Percentiles rank a stretch among this genome's conserved stretches.
These are phyloP conservation scores for Adansonia gregorii DNA, from an alignment of 441 rosid genomes.

Conservation along the genomic window DNA sequence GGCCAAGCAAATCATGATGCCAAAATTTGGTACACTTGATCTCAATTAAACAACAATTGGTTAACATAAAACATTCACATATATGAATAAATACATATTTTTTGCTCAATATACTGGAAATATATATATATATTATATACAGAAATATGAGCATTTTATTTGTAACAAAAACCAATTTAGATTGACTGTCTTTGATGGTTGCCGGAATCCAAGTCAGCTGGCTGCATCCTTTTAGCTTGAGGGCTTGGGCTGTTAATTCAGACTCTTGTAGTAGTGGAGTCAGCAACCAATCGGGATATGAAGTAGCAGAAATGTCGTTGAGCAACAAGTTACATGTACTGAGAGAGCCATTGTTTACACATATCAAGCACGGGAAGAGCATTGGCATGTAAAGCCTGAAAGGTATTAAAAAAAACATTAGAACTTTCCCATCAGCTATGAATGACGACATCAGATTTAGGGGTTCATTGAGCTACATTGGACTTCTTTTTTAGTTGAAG, in stretches of 20 bases:
- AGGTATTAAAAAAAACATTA: not conserved
- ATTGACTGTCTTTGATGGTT: not conserved
- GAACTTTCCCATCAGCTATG: not conserved
- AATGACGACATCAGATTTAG: not conserved
- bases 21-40: too few species aligned
- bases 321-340: slow-evolving; percentile 60
- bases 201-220: not conserved
- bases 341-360: slow-evolving; percentile 95
- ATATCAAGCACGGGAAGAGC: slow-evolving; percentile 91
- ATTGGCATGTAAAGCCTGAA: slow-evolving; percentile 89
- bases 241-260: not conserved
- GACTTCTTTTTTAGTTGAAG: not conserved
- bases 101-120: not conserved
- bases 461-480: not conserved
- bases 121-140: not conserved
- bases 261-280: not conserved
- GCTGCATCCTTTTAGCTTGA: not conserved
- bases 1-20: too few species aligned
- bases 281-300: not conserved
- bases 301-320: slow-evolving; percentile 8
- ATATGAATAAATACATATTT: not conserved
- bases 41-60: too few species aligned
- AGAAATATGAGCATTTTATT: not conserved
- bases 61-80: not conserved
- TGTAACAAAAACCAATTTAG: not conserved